A percentile compares a stretch with the other conserved stretches of the same genome.
phyloP scores from a whole-genome alignment of 208 protist species.

The Crithidia expoeki region DNA sequence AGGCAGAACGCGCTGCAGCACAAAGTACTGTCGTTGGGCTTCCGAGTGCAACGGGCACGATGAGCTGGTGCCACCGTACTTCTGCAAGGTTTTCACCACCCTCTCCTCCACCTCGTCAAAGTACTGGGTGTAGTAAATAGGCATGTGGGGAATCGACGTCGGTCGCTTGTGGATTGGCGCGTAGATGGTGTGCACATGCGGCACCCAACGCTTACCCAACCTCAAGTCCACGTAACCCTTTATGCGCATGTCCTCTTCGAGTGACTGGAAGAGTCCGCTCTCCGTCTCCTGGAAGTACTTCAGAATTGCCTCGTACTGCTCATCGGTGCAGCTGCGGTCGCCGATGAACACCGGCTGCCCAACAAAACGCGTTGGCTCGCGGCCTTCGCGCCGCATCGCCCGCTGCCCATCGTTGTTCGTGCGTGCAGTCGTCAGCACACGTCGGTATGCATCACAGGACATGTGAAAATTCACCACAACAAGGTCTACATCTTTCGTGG shows the following conservation, averaged over 20 bases:
- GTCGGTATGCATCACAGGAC: constrained; percentile 38
- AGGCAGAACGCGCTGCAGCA: constrained; percentile 49
- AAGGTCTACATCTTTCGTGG: constrained; percentile 42
- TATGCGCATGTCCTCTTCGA: constrained; percentile 44
- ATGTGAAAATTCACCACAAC: constrained; percentile 77
- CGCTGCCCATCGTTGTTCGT: constrained; percentile 27
- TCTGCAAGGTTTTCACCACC: constrained; percentile 38
- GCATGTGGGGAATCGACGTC: constrained; percentile 35
- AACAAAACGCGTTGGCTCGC: constrained; percentile 17
- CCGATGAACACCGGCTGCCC: constrained; percentile 74
- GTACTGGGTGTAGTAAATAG: constrained; percentile 41
- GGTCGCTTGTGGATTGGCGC: constrained; percentile 39
- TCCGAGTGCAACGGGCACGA: constrained; percentile 43
- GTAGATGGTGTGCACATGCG: constrained; percentile 31
- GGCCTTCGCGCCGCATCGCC: constrained; percentile 15
- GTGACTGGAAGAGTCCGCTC: constrained; percentile 37
- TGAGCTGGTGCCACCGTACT: constrained; percentile 23
- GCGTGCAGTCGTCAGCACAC: constrained; percentile 36
- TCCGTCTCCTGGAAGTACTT: constrained; percentile 51
- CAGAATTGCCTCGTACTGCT: constrained; percentile 65
- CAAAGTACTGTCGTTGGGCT: constrained; percentile 50
- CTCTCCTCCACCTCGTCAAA: constrained; percentile 46
- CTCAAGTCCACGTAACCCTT: constrained; percentile 46
- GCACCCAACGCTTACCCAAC: constrained; percentile 34
- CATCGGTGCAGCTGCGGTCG: constrained; percentile 66